Conservation (phyloP, 306 rosid species). For the Psophocarpus tetragonolobus region DNA sequence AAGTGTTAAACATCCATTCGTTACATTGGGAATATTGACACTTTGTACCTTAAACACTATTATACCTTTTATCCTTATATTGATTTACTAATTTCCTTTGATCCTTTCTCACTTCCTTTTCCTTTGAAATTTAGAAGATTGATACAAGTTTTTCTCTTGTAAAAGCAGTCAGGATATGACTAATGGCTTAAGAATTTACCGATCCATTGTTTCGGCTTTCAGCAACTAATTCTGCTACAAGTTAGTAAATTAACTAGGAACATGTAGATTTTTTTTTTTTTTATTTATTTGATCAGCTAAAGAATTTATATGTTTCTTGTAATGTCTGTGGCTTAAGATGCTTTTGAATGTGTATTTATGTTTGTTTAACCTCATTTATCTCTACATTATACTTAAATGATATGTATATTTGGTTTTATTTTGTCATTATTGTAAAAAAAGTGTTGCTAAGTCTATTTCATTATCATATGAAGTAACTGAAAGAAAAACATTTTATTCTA, state of each 20-base stretch:
- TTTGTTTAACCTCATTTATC: neutral
- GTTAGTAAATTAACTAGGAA: conserved; percentile 18
- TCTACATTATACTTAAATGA: neutral
- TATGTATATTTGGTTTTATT: conserved; percentile 2
- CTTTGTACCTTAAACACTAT: neutral
- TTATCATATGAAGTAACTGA: conserved; percentile 8
- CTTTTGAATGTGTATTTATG: conserved; percentile 9
- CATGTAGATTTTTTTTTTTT: neutral
- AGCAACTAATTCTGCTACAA: neutral
- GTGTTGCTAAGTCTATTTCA: neutral
- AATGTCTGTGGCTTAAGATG: neutral
- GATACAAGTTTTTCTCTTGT: neutral
- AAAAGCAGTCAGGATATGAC: neutral
- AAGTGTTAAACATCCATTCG: neutral
- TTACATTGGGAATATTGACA: neutral
- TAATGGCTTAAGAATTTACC: neutral
- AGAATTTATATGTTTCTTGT: conserved; percentile 8
- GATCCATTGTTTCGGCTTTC: neutral
- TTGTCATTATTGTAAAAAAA: neutral
- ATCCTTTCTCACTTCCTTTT: neutral
- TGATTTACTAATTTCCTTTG: neutral
- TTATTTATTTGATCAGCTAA: neutral
- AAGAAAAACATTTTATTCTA: conserved; percentile 21
- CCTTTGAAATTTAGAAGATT: neutral
- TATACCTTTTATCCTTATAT: conserved; percentile 1